Base-by-base conservation (phyloP, 2,329 filamentous ascomycete genomes). In the Beauveria caledonica region DNA sequence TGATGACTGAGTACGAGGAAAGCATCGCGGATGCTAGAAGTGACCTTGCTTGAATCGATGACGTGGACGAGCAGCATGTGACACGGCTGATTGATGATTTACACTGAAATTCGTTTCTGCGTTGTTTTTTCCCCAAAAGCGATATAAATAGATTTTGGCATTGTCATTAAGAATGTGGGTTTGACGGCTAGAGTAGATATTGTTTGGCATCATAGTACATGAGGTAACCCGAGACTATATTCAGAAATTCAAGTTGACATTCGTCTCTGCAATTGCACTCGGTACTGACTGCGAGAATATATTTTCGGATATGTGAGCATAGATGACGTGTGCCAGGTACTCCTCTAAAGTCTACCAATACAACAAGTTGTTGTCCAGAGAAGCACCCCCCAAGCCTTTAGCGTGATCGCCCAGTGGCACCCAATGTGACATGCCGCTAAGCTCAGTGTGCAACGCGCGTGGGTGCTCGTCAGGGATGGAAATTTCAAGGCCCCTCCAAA, bases 1-100 rank as follows among this genome's bases (percentile, higher is more conserved):
- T 86, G 57, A 77, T 92, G 77, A 90, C 89, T 0, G 92, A 97
- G 75, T 78, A 85, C 10, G 87, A 90, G 70, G 82, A 85, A 58
- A 77, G 74, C 56, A 67, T 73, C 3, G 67, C 69, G 21, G 58
- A 60, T 21, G 44, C 50, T 6, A 60, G 58, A 19, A 60, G 58
- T 45, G 55, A 17, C 44, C 6, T 33, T 13, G 42, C 58, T 42
- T 45, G 33, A 39, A 44, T 45, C 27, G 23, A 25, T 17, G 25
- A 21, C 17, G 11, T 42, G 33, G 27, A 40, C 15, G 15, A 7
- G 23, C 29, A 42, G 55, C 36, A 49, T 29, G 19, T 21, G 19
- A 17, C 13, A 58, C 19, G 45, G 33, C 42, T 40, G 11, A 42
- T 49, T 50, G 11, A 57, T 57, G 42, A 57, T 48, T 57, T 25